A percentile compares a stretch with the other conserved stretches of the same genome.
Conservation (phyloP, 2,329 filamentous ascomycete species). For the Aspergillus udagawae region DNA sequence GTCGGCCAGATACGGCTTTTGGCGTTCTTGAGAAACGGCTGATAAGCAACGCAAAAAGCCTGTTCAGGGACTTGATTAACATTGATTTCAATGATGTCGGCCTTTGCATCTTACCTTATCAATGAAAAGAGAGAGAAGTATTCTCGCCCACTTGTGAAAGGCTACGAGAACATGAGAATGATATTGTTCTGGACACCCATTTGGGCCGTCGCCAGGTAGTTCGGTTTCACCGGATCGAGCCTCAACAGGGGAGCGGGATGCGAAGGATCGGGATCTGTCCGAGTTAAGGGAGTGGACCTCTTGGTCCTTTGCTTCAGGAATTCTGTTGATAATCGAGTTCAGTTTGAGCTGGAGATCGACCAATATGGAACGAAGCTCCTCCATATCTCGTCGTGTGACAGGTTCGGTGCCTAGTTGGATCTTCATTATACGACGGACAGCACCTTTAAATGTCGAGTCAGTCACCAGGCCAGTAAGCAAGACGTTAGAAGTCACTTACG, state of each 20-base stretch:
- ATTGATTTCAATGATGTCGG: neutral
- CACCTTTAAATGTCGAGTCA: constrained; percentile 24
- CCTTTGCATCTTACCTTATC: constrained; percentile 34
- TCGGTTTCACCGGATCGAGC: constrained; percentile 22
- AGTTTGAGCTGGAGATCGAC: constrained; percentile 40
- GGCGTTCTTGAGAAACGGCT: constrained; percentile 47
- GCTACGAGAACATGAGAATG: constrained; percentile 40
- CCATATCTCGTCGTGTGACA: constrained; percentile 42
- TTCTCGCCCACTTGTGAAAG: constrained; percentile 47
- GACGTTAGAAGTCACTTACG: constrained; percentile 25
- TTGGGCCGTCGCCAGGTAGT: constrained; percentile 34
- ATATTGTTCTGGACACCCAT: constrained; percentile 39
- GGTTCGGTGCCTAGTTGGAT: constrained; percentile 44
- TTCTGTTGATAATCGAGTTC: constrained; percentile 41
- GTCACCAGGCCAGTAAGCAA: neutral
- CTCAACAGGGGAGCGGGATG: constrained; percentile 26
- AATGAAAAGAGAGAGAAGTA: constrained; percentile 42
- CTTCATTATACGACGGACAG: constrained; percentile 41
- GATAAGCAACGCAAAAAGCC: constrained; percentile 46
- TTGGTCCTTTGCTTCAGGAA: constrained; percentile 31
- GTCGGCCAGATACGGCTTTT: constrained; percentile 45
- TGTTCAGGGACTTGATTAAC: constrained; percentile 15
- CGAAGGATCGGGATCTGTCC: constrained; percentile 22
- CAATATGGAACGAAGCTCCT: constrained; percentile 40
- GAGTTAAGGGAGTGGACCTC: constrained; percentile 18